Base-by-base conservation (phyloP, 441 rosid genomes). In the Gossypium gossypioides region DNA sequence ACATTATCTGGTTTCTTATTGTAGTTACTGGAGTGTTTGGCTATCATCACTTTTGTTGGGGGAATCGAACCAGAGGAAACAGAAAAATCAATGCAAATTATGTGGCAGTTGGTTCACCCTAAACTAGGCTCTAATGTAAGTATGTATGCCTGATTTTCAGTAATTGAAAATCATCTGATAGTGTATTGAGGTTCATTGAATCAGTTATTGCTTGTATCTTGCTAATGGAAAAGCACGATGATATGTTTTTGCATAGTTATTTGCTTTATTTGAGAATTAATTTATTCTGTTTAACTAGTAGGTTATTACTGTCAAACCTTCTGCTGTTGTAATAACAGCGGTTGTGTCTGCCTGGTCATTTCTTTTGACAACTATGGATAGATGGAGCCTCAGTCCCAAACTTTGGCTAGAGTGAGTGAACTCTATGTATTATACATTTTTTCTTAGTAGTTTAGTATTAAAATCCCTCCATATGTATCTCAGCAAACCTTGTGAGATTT, bases 271-370 rank as follows among this genome's bases (percentile, higher is more conserved):
- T 54, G 59, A 52, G 6, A 6, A 69, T 3, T 32, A 10, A 52
- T 34, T 54, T 1, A 2, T 56, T 22, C 18, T 69, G 29, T 8
- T 46, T 48, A 46, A 21, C 65, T 51, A 75, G 74, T 60, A 94
- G 99, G 99, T 92, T 62, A 86, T 86, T 77, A 89, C 83, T 15
- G 76, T 71, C 71, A 89, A 86, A 78, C 84, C 87, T 74, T 78
- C 96, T 18, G 73, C 87, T 12, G 81, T 80, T 64, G 78, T 88
- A 29, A 82, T 86, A 83, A 67, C 90, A 48, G 84, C 96, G 19
- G 86, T 85, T 81, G 93, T 91, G 69, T 89, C 97, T 80, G 85
- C 97, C 55, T 95, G 97, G 99, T 82, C 97, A 42, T 87, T 91
- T 84, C 91, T 95, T 70, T 86, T 92, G 63, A 86, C 97, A 71